phyloP scores from a whole-genome alignment of 176 grass and related monocot species.

The Panicum miliaceum region DNA sequence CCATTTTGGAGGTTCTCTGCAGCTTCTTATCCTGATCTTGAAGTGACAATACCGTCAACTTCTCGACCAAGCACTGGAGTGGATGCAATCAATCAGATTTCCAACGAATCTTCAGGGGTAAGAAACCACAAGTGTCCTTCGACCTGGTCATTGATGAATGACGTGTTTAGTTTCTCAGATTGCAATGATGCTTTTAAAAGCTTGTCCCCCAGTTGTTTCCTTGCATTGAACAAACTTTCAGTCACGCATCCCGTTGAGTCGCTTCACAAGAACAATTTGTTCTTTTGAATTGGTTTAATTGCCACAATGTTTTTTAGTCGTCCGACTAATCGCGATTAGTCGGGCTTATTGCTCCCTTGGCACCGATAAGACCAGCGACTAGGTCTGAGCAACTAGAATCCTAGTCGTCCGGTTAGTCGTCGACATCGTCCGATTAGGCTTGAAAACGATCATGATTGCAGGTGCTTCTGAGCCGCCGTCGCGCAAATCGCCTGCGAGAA shows the following conservation, averaged over 20 bases:
- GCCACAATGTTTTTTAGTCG: too few relatives aligned
- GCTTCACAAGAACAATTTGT: not conserved
- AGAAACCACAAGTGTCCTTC: constrained; percentile 21
- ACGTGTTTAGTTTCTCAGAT: not conserved
- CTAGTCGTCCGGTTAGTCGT: too few relatives aligned
- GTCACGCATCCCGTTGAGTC: not conserved
- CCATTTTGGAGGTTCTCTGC: constrained; percentile 23
- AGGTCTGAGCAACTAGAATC: too few relatives aligned
- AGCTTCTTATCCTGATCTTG: constrained; percentile 26
- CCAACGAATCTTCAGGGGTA: constrained; percentile 17
- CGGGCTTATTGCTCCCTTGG: too few relatives aligned
- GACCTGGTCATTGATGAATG: not conserved
- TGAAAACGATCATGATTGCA: too few relatives aligned
- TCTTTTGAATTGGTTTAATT: not conserved
- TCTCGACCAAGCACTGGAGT: not conserved
- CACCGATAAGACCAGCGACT: too few relatives aligned
- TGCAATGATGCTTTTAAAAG: not conserved
- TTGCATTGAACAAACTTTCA: not conserved
- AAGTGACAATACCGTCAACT: constrained; percentile 17
- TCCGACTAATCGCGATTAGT: too few relatives aligned
- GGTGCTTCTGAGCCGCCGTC: too few relatives aligned
- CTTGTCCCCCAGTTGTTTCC: not conserved
- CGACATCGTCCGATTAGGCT: too few relatives aligned
- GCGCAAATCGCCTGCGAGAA: too few relatives aligned
- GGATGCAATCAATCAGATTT: not conserved